Base-by-base conservation (phyloP, 1,284 basidiomycete genomes). In the Papiliotrema terrestris region DNA sequence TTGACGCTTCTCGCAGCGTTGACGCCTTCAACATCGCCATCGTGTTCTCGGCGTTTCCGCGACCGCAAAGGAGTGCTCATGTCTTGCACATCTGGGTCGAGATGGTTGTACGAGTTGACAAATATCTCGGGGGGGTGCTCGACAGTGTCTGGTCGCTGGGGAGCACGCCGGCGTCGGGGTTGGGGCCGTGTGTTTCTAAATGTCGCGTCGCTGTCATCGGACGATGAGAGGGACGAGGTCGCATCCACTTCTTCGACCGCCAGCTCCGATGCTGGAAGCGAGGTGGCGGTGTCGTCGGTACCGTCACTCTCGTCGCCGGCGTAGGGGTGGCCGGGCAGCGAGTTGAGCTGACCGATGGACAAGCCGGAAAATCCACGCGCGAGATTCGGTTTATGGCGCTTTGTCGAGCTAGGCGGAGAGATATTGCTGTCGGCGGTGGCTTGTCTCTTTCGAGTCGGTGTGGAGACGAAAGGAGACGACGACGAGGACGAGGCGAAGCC, bases 311-410 rank as follows among this genome's bases (percentile, higher is more conserved):
- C 52, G 29, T 46, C 41, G 39, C 29, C 46, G 38, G 17, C 25
- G 22, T 17, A 49, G 45, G 22, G 49, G 37, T 23, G 47, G 35
- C 22, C 5, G 29, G 39, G 17, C 38, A 43, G 9, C 41, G 25
- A 11, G 29, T 32, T 11, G 29, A 32, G 29, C 11, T 32, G 29
- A 32, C 11, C 29, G 43, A 19, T 53, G 56, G 66, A 69, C 45
- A 73, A 60, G 36, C 67, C 58, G 13, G 61, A 61, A 54, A 75
- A 73, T 3, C 71, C 72, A 49, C 68, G 65, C 2, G 65, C 56
- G 9, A 75, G 58, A 47, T 75, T 73, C 0, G 69, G 69, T 39
- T 71, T 56, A 5, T 63, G 53, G 1, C 71, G 62, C 57, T 75
- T 75, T 5, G 29, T 32, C 29, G 29, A 32, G 29, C 29, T 32